Evolutionary conservation across 2,329 filamentous ascomycete genomes (phyloP).

Genomic region (Clonostachys byssicola): DNA sequence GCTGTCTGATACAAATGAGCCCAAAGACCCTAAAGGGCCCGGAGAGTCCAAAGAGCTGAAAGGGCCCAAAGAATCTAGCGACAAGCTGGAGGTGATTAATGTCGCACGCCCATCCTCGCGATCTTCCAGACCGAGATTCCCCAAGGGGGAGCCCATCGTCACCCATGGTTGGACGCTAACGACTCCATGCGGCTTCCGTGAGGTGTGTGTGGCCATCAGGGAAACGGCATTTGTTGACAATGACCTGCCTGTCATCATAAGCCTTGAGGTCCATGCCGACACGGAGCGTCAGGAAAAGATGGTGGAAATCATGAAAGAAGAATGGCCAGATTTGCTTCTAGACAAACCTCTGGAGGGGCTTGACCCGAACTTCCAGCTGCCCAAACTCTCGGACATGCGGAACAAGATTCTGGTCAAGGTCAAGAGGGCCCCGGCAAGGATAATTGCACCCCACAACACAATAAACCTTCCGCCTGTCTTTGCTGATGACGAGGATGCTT

Average conservation of each 20-base stretch:
- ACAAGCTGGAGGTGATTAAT: constrained; percentile 20
- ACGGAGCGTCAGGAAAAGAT: constrained; percentile 83
- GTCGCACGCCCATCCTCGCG: constrained; percentile 12
- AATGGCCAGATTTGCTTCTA: constrained; percentile 74
- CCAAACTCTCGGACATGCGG: constrained; percentile 66
- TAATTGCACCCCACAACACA: constrained; percentile 19
- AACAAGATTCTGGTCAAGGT: constrained; percentile 84
- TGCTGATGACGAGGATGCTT: constrained; percentile 29
- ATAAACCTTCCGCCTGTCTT: constrained; percentile 11
- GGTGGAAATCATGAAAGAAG: constrained; percentile 89
- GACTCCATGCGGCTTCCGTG: constrained; percentile 78
- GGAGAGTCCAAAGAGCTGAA: neutral
- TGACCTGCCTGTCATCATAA: constrained; percentile 82
- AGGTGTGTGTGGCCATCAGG: constrained; percentile 76
- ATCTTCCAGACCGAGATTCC: constrained; percentile 15
- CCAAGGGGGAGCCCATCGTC: constrained; percentile 68
- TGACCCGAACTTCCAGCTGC: constrained; percentile 52
- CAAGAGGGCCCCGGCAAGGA: constrained; percentile 49
- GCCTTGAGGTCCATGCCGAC: constrained; percentile 85
- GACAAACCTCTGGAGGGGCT: constrained; percentile 48
- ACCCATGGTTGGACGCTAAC: constrained; percentile 83
- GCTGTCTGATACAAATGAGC: too few species aligned
- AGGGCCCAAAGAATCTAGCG: constrained; percentile 24
- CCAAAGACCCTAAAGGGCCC: too few species aligned
- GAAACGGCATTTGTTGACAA: constrained; percentile 74